Evolutionary conservation across 441 rosid species (phyloP).

Genomic region (Jatropha multifida): DNA sequence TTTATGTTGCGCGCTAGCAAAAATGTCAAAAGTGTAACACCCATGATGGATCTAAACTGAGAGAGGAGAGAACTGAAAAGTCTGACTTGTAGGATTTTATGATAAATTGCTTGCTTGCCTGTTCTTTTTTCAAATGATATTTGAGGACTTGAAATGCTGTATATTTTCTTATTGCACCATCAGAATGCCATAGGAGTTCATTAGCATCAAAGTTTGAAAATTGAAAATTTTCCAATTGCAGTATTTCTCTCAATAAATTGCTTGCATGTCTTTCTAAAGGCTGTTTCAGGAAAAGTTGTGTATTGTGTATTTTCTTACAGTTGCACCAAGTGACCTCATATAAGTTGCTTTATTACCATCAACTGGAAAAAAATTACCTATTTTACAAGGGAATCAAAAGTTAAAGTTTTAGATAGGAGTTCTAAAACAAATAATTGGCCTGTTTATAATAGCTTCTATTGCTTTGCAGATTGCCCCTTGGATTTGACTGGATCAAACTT

Average conservation of each 20-base stretch:
- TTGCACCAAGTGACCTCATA: neutral
- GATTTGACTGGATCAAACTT: constrained; percentile 72
- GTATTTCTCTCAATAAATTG: neutral
- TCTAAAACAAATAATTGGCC: neutral
- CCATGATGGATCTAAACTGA: no score
- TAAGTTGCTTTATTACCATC: neutral
- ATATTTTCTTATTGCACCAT: neutral
- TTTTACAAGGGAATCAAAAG: neutral
- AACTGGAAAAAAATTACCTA: neutral
- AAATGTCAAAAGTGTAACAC: no score
- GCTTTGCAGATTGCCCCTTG: constrained; percentile 77
- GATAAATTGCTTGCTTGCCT: neutral
- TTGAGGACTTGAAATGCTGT: neutral
- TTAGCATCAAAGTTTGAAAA: neutral
- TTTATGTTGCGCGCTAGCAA: no score
- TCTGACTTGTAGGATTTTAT: no score
- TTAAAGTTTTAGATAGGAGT: neutral
- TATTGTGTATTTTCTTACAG: neutral
- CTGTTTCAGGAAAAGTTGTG: neutral
- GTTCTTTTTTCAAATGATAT: neutral
- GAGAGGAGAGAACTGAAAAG: no score
- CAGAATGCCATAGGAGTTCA: neutral
- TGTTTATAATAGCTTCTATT: constrained; percentile 16
- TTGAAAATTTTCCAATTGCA: no score
- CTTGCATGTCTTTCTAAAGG: neutral